These are phyloP conservation scores for carrot (Daucus carota) DNA, from an alignment of 129 eudicot genomes.

Conservation along the genomic window DH1_v3.0 NC_030384.2:16081501-16082000, in stretches of 20 bases:
- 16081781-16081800: background rate
- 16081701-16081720: too few species aligned
- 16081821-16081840: background rate
- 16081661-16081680: too few species aligned
- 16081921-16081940: background rate
- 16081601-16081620: too few species aligned
- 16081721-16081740: slow-evolving; percentile 2
- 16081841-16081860: background rate
- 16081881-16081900: background rate
- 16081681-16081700: too few species aligned
- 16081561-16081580: too few species aligned
- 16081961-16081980: background rate
- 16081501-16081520: too few species aligned
- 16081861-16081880: background rate
- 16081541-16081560: too few species aligned
- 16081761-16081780: background rate
- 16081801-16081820: background rate
- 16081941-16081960: background rate
- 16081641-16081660: too few species aligned
- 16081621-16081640: too few species aligned
- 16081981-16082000: too few species aligned
- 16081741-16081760: background rate
- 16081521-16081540: too few species aligned
- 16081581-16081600: too few species aligned
- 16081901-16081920: background rate